Evolutionary conservation across 305 asterid species (phyloP).

Genomic region (Solanum hybrid): DNA sequence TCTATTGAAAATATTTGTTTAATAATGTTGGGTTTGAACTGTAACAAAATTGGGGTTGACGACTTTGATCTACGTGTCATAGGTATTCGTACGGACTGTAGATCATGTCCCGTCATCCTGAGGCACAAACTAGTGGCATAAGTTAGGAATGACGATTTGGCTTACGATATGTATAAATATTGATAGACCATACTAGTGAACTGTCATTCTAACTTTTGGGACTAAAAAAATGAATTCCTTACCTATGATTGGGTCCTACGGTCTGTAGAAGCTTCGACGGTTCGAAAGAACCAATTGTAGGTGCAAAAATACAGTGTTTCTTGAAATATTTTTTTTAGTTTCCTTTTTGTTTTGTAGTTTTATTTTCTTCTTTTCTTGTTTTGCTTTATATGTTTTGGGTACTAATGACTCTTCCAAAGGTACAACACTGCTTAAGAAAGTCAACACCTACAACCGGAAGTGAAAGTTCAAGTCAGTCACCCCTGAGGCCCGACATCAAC

Average conservation of each 20-base stretch:
- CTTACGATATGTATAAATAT: no score
- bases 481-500: no score
- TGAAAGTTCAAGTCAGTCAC: no score
- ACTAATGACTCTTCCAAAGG: not conserved
- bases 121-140: not conserved
- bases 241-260: not conserved
- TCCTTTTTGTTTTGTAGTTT: not conserved
- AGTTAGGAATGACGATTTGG: not conserved
- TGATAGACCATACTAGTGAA: not conserved
- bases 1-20: not conserved
- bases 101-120: not conserved
- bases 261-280: not conserved
- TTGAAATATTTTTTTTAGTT: no score
- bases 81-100: not conserved
- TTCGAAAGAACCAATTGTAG: not conserved
- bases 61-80: not conserved
- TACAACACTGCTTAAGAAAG: not conserved
- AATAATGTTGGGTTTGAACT: not conserved
- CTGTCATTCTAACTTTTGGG: not conserved
- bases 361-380: not conserved
- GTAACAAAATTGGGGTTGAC: not conserved
- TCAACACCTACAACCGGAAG: no score
- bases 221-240: no score
- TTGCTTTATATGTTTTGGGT: not conserved
- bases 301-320: not conserved